Base-by-base conservation (phyloP, 192 early-diverging fungal genomes). In the Allomyces macrogynus region DNA sequence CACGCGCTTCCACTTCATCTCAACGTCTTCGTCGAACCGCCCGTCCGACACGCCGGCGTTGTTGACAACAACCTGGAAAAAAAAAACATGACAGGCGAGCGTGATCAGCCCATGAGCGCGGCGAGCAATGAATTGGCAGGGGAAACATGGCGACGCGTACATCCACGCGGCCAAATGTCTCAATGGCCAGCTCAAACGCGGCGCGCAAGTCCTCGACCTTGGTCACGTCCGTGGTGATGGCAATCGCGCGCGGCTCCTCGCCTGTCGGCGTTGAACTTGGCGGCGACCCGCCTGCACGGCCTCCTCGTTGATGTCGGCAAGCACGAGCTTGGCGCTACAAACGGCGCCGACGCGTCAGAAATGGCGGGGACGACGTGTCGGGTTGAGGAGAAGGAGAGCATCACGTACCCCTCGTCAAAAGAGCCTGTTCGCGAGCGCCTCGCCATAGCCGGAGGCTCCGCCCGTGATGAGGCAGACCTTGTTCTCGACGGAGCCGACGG, bases 401-500 rank as follows among this genome's bases (percentile, higher is more conserved):
- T 8, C 7, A 8, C 32, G 32, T 40, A 79, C 73, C 77, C 80
- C 68, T 79, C 78, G 54, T 73, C 71, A 24, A 78, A 73, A 12
- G n/a, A 88, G 68, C 24, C 75, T 63, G 67, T 79, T 70, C 1
- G 85, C 81, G 24, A 86, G 75, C 1, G 79, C 80, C 65, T 77
- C 80, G 44, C 86, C 86, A 60, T 86, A 80, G 24, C 86, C 86
- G 1, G 82, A 81, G 16, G 82, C 76, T 7, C 74, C 81, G 25
- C 86, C 86, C 18, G 86, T 88, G 67, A 88, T 80, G 63, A 88
- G 74, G 0, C 81, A 84, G 27, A 85, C 78, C 57, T 85, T 86
- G 68, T 74, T 40, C 32, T 40, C 5, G 32, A 40, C 32, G 32
- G 32, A 40, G 32, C 32, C 32, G 32, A 40, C 32, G 32, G 32